phyloP scores from a whole-genome alignment of 2,329 filamentous ascomycete genomes.

The Anthostomella pinea region DNA sequence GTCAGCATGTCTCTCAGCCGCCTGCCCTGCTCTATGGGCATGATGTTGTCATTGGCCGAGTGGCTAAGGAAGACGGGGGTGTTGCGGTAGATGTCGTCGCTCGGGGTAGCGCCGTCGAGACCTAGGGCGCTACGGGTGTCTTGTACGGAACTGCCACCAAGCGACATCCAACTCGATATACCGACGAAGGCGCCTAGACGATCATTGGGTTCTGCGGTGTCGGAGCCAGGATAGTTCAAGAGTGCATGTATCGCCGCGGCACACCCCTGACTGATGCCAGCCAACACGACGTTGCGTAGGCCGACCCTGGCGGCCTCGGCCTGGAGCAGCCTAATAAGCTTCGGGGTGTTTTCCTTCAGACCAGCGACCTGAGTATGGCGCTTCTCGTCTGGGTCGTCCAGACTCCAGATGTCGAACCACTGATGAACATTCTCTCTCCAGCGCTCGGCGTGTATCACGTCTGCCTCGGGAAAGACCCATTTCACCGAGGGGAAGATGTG shows the following conservation, averaged over 20 bases:
- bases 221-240: slow-evolving; percentile 16
- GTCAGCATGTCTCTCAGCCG: slow-evolving; percentile 33
- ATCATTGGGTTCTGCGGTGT: neutral
- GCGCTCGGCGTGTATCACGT: slow-evolving; percentile 26
- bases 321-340: slow-evolving; percentile 32
- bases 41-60: slow-evolving; percentile 41
- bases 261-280: slow-evolving; percentile 46
- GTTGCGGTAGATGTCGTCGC: slow-evolving; percentile 31
- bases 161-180: slow-evolving; percentile 21
- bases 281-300: slow-evolving; percentile 39
- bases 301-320: slow-evolving; percentile 36
- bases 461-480: slow-evolving; percentile 49
- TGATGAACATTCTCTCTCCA: slow-evolving; percentile 33
- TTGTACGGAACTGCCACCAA: slow-evolving; percentile 12
- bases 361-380: slow-evolving; percentile 42
- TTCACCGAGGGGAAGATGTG: slow-evolving; percentile 43
- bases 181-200: slow-evolving; percentile 19
- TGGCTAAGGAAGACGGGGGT: slow-evolving; percentile 47
- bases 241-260: slow-evolving; percentile 33
- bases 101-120: slow-evolving; percentile 16
- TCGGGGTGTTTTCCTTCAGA: slow-evolving; percentile 35
- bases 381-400: slow-evolving; percentile 34
- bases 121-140: slow-evolving; percentile 28
- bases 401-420: slow-evolving; percentile 52
- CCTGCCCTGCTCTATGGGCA: slow-evolving; percentile 36